Evolutionary conservation across 2,329 filamentous ascomycete genomes (phyloP).

Genomic region (Atkinsonella hypoxylon): DNA sequence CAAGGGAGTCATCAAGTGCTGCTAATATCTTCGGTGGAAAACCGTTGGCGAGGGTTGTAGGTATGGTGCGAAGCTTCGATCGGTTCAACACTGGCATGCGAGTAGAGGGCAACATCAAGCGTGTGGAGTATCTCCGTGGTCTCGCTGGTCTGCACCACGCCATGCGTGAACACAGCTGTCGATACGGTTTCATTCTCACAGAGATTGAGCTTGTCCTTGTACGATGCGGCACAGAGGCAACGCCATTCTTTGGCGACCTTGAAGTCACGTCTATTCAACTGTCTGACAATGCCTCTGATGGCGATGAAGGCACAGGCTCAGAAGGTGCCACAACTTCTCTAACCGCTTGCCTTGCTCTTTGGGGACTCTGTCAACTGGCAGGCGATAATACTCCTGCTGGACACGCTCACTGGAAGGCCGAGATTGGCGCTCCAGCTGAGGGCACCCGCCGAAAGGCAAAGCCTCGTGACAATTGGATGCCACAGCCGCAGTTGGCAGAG

Average conservation of each 20-base stretch:
- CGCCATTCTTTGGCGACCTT: conserved; percentile 79
- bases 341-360: conserved; percentile 63
- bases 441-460: conserved; percentile 58
- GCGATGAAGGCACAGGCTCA: conserved; percentile 23
- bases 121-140: conserved; percentile 79
- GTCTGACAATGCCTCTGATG: conserved; percentile 25
- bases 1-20: conserved; percentile 43
- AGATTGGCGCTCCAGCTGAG: conserved; percentile 65
- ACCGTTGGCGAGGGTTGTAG: conserved; percentile 51
- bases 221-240: conserved; percentile 59
- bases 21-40: conserved; percentile 37
- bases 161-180: conserved; percentile 87
- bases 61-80: conserved; percentile 84
- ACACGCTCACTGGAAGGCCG: conserved; percentile 52
- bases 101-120: conserved; percentile 69
- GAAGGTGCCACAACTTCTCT: conserved; percentile 40
- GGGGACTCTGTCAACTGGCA: conserved; percentile 65
- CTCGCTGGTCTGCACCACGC: conserved; percentile 76
- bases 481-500: conserved; percentile 58
- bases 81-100: conserved; percentile 95
- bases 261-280: conserved; percentile 58
- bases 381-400: conserved; percentile 40
- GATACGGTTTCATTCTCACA: conserved; percentile 92
- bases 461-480: conserved; percentile 65
- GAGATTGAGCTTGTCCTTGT: conserved; percentile 92